Percentiles rank a stretch among this genome's conserved stretches.
Conservation (phyloP, 352 stramenopile genomes). For the Phytopythium aichiense region DNA sequence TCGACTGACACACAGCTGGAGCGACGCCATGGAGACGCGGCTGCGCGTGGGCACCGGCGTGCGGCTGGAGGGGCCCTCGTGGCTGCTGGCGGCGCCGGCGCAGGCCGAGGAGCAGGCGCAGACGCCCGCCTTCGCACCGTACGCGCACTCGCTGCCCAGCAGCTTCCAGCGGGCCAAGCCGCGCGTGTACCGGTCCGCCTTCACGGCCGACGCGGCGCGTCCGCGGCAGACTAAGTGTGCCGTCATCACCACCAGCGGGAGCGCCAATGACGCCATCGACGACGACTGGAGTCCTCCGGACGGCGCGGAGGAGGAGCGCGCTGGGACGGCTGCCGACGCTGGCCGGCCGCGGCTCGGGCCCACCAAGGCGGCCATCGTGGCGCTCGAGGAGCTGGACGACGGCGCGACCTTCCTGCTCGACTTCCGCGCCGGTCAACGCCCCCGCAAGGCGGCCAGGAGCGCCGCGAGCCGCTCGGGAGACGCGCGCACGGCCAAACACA, state of each 20-base stretch:
- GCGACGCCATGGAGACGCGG: background rate
- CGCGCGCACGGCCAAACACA: conserved; percentile 4
- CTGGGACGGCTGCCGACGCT: background rate
- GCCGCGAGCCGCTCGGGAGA: background rate
- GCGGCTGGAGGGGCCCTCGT: background rate
- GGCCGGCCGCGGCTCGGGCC: background rate
- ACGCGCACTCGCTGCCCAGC: conserved; percentile 50
- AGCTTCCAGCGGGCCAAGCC: conserved; percentile 54
- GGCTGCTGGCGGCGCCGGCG: background rate
- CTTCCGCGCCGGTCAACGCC: conserved; percentile 21
- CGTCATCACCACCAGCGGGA: conserved; percentile 31
- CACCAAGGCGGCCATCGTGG: conserved; percentile 36
- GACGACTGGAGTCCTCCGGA: conserved; percentile 2
- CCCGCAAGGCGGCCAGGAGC: conserved; percentile 1
- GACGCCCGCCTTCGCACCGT: conserved; percentile 18
- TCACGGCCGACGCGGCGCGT: conserved; percentile 23
- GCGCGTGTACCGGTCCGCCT: conserved; percentile 38
- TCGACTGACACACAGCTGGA: too few species aligned
- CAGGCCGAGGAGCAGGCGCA: too few species aligned
- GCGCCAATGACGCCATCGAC: background rate
- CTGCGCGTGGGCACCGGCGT: background rate
- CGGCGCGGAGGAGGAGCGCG: background rate
- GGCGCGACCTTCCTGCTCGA: conserved; percentile 44
- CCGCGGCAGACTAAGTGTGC: conserved; percentile 30
- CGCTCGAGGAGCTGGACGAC: conserved; percentile 41